Evolutionary conservation across 352 stramenopile genomes (phyloP).

Genomic region (Globisporangium parvum): DNA sequence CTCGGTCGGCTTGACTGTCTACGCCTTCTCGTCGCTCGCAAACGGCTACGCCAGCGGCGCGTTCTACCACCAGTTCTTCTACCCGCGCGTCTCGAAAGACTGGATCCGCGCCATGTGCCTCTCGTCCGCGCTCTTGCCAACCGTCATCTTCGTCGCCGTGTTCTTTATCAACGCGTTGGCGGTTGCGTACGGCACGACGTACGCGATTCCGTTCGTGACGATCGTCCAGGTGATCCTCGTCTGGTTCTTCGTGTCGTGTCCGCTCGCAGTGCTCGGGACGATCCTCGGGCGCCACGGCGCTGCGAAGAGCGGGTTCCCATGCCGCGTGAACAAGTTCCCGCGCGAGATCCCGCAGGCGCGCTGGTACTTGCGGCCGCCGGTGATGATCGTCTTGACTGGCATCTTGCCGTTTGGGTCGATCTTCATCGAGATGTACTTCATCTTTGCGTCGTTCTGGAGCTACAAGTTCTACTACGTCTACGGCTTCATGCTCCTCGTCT

Average conservation of each 20-base stretch:
- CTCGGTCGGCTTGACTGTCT: conserved; percentile 93
- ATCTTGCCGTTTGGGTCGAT: conserved; percentile 98
- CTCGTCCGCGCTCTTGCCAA: conserved; percentile 66
- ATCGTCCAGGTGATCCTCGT: conserved; percentile 92
- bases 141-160: conserved; percentile 76
- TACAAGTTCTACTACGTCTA: conserved; percentile 99
- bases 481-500: conserved; percentile 98
- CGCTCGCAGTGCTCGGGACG: conserved; percentile 94
- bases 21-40: conserved; percentile 89
- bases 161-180: conserved; percentile 88
- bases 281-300: conserved; percentile 94
- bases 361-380: conserved; percentile 73
- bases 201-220: conserved; percentile 81
- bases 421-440: conserved; percentile 99
- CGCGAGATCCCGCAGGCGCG: conserved; percentile 76
- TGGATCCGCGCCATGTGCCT: conserved; percentile 89
- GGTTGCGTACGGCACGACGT: conserved; percentile 79
- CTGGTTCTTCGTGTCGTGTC: conserved; percentile 97
- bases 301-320: conserved; percentile 83
- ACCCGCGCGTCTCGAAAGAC: conserved; percentile 86
- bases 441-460: conserved; percentile 99
- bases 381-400: conserved; percentile 93
- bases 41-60: conserved; percentile 88
- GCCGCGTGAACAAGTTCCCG: conserved; percentile 97
- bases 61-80: conserved; percentile 91